Conservation (phyloP, 352 stramenopile genomes). For the Globisporangium splendens region DNA sequence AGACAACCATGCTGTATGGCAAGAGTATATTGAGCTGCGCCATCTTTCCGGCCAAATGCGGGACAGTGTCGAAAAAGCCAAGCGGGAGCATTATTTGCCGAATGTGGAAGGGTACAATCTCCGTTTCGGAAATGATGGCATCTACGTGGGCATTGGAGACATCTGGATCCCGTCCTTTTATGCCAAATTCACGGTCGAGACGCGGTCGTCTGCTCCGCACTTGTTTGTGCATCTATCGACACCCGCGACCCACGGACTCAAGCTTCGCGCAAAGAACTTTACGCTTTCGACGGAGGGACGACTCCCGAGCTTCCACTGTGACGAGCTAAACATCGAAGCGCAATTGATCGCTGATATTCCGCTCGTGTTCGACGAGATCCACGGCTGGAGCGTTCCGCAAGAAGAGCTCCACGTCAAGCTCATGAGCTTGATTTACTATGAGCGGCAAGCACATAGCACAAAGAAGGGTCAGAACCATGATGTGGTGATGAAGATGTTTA, state of each 20-base stretch:
- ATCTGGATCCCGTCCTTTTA: slow-evolving; percentile 74
- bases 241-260: slow-evolving; percentile 44
- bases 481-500: slow-evolving; percentile 78
- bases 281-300: slow-evolving; percentile 60
- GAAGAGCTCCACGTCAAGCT: slow-evolving; percentile 65
- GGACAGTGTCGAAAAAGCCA: slow-evolving; percentile 58
- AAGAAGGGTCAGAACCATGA: slow-evolving; percentile 65
- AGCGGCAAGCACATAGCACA: slow-evolving; percentile 49
- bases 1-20: slow-evolving; percentile 45
- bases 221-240: slow-evolving; percentile 63
- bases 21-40: slow-evolving; percentile 71
- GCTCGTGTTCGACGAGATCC: slow-evolving; percentile 55
- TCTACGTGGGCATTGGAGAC: slow-evolving; percentile 71
- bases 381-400: slow-evolving; percentile 54
- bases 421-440: slow-evolving; percentile 71
- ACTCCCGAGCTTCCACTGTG: slow-evolving; percentile 69
- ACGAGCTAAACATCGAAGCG: slow-evolving; percentile 74
- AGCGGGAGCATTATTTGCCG: slow-evolving; percentile 65
- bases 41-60: slow-evolving; percentile 55
- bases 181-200: slow-evolving; percentile 70
- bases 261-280: slow-evolving; percentile 63
- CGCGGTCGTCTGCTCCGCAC: slow-evolving; percentile 51
- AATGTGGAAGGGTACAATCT: slow-evolving; percentile 57
- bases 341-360: slow-evolving; percentile 64
- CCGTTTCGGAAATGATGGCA: slow-evolving; percentile 60